A percentile compares a stretch with the other conserved stretches of the same genome.
phyloP scores from a whole-genome alignment of 257 asterid species.

The Lavandula angustifolia region DNA sequence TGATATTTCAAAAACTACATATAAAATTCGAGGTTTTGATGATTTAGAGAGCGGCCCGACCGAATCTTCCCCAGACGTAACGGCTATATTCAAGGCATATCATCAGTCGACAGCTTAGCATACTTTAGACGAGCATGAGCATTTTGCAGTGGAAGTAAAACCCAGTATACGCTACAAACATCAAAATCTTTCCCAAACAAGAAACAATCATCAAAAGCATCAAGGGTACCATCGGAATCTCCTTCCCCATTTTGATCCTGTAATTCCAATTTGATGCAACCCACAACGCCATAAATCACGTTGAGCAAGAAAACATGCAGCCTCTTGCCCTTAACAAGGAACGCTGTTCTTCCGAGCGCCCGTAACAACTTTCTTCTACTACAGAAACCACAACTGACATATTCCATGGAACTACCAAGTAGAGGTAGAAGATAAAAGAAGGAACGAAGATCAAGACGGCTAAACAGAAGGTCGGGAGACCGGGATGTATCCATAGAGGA shows the following conservation, averaged over 20 bases:
- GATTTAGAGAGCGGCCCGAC: no score
- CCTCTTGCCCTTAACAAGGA: conserved; percentile 46
- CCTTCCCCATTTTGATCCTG: conserved; percentile 10
- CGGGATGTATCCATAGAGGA: conserved; percentile 30
- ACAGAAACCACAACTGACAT: conserved; percentile 50
- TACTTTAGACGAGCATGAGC: conserved; percentile 34
- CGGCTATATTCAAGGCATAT: conserved; percentile 6
- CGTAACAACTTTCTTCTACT: conserved; percentile 45
- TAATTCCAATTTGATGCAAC: conserved; percentile 21
- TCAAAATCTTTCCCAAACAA: conserved; percentile 36
- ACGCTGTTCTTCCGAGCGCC: conserved; percentile 56
- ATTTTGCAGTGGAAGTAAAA: conserved; percentile 52
- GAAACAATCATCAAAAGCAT: conserved; percentile 24
- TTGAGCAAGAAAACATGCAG: conserved; percentile 47
- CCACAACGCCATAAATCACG: conserved; percentile 21
- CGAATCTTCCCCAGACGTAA: no score
- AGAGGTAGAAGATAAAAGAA: conserved; percentile 29
- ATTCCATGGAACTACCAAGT: conserved; percentile 39
- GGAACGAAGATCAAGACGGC: conserved; percentile 21
- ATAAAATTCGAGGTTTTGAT: no score
- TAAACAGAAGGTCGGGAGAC: neutral
- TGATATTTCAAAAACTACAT: no score
- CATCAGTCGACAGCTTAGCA: conserved; percentile 28
- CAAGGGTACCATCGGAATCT: neutral
- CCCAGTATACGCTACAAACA: conserved; percentile 40